These are phyloP conservation scores for Asterophora parasitica DNA, from an alignment of 768 basidiomycete genomes.

Conservation along the genomic window DNA sequence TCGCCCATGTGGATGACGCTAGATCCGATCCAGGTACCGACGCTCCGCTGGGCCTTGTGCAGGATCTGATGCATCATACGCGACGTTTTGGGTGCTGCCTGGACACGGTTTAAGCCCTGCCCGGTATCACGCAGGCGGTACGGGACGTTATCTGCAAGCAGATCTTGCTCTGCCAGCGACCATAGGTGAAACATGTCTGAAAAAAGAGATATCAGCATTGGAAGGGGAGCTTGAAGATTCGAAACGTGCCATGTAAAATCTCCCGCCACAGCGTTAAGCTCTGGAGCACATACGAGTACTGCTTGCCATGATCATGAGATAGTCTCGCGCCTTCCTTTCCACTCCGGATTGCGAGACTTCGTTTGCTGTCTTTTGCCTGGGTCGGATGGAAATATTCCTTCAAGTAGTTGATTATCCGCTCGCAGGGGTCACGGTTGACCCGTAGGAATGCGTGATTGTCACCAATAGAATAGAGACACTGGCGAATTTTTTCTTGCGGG, in stretches of 20 bases:
- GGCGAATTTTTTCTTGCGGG: conserved; percentile 61
- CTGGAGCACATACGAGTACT: conserved; percentile 82
- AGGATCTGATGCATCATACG: conserved; percentile 87
- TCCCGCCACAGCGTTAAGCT: conserved; percentile 85
- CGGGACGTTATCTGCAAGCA: conserved; percentile 67
- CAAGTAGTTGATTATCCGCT: conserved; percentile 73
- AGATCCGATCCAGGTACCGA: conserved; percentile 82
- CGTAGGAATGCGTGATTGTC: conserved; percentile 89
- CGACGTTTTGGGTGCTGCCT: conserved; percentile 83
- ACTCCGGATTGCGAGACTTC: conserved; percentile 74
- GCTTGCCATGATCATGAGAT: conserved; percentile 80
- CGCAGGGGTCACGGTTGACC: conserved; percentile 84
- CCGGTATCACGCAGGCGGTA: conserved; percentile 87
- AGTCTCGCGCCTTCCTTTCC: conserved; percentile 77
- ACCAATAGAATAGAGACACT: conserved; percentile 84
- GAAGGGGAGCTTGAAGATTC: background rate
- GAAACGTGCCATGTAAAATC: conserved; percentile 66
- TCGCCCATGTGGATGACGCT: conserved; percentile 90
- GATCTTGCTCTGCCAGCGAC: conserved; percentile 76
- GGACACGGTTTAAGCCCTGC: conserved; percentile 87
- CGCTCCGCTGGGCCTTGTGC: conserved; percentile 74
- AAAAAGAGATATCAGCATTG: conserved; percentile 4
- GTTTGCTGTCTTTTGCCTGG: conserved; percentile 56
- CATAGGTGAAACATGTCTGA: conserved; percentile 86
- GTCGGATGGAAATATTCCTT: conserved; percentile 76